Conservation (phyloP, 2,329 filamentous ascomycete genomes). For the Pseudogymnoascus sp. region DNA sequence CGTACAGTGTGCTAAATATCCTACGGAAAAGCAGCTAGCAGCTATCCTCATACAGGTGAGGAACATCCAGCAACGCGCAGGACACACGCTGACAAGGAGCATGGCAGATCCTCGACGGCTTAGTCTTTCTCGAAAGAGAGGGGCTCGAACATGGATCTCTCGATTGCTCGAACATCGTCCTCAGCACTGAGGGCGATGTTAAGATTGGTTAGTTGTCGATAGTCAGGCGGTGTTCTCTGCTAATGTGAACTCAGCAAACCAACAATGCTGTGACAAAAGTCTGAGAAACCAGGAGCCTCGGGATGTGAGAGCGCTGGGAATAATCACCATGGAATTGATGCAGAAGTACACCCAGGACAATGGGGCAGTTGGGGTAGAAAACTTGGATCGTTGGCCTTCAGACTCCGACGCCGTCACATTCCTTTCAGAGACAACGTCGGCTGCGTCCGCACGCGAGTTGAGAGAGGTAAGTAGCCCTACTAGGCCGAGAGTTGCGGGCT, state of each 20-base stretch:
- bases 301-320: constrained; percentile 21
- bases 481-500: constrained; percentile 12
- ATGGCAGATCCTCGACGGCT: constrained; percentile 4
- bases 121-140: not conserved
- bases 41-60: constrained; percentile 8
- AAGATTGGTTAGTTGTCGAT: not conserved
- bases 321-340: constrained; percentile 24
- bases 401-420: constrained; percentile 25
- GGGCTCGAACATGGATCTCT: not conserved
- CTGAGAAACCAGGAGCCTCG: constrained; percentile 8
- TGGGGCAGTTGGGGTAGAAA: constrained; percentile 25
- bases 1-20: not conserved
- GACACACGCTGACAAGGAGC: not conserved
- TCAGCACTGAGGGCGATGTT: not conserved
- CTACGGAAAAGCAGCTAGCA: not conserved
- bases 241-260: constrained; percentile 10
- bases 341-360: constrained; percentile 19
- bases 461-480: too few species aligned
- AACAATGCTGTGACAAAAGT: constrained; percentile 9
- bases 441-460: constrained; percentile 18
- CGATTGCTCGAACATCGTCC: not conserved
- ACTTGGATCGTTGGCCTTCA: constrained; percentile 26
- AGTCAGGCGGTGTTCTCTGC: not conserved
- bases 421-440: constrained; percentile 25
- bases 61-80: not conserved